Evolutionary conservation across 2,329 filamentous ascomycete species (phyloP), one percentile per base, ranked within the genome.

Genomic region (Botrytis fragariae): DNA sequence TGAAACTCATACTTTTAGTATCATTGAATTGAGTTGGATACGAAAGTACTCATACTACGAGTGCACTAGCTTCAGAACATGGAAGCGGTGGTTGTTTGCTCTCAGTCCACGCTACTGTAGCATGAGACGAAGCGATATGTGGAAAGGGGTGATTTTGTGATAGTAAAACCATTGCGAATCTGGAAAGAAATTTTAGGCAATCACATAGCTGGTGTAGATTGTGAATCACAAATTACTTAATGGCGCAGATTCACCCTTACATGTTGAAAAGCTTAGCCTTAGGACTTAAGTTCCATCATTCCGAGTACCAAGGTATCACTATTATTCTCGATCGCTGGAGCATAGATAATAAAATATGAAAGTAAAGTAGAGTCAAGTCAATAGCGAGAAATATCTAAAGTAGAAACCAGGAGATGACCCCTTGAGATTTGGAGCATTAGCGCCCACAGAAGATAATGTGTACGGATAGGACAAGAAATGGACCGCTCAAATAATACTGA

Each of bases 341-440:
- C 2, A n/a, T n/a, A 5, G 4, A 14, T 16, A 3, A n/a, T 3
- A 1, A 7, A 1, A 54, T 14, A 14, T 7, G 5, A 54, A 7
- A 51, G 16, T 2, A 54, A 7, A 14, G 2, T 54, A 16, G 4
- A 35, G 32, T 35, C 12, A n/a, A 0, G n/a, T n/a, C 1, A 4
- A 16, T n/a, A n/a, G 48, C 48, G 12, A n/a, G 25, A n/a, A 5
- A 54, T 16, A 7, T 54, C 12, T n/a, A 51, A n/a, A n/a, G 12
- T n/a, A n/a, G 4, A n/a, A 16, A 51, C 25, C 25, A 51, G 12
- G 25, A 7, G 12, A n/a, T 51, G 4, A 14, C 25, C 16, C 16
- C 48, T 16, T n/a, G 25, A 54, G 48, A n/a, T 54, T 54, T 54
- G 0, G 25, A 16, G 7, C 12, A 54, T 54, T 54, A 16, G 48